Evolutionary conservation across 176 grass and related monocot genomes (phyloP), one percentile per base, ranked within the genome.

Genomic region (Phyllostachys edulis): DNA sequence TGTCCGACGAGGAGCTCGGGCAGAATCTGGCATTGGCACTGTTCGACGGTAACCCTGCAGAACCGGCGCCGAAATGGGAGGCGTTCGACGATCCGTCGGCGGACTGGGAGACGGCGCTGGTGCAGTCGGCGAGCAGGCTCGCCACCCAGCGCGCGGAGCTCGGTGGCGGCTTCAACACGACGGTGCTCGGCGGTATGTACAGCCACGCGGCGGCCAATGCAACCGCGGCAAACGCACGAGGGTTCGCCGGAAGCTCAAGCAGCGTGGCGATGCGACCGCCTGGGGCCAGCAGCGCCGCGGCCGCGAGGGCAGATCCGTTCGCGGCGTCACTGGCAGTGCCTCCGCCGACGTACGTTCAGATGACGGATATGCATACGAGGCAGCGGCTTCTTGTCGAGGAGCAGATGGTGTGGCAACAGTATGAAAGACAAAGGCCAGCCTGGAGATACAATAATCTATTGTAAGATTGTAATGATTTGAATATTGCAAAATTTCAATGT

Each of bases 311-410:
- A 10, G 89, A 97, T 38, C 89, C 89, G 4, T 94, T 97, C 61
- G 85, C 87, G 0, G 89, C 91, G 24, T 97, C 94, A 23, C n/a
- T 88, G 64, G 32, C 29, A 26, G 65, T 97, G 45, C 89, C 87
- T 8, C 71, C 89, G 49, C 94, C 91, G 16, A 67, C 87, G 3
- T 92, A 88, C 37, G 87, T 97, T 64, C 91, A 92, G 71, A 97
- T 92, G 91, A 82, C 72, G 40, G 91, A 97, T 7, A 80, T 94
- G 85, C 82, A 87, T 75, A 82, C 40, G 67, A 92, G 92, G 71
- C 89, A 92, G 46, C 39, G 34, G 15, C 62, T 92, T 24, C 41
- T 97, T 20, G 49, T 39, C 27, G 82, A 92, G 83, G 94, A 97
- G 74, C 82, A 90, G 51, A 82, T 57, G 51, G 50, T 80, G 8